Conservation (phyloP, 2,329 filamentous ascomycete species). For the Monosporascus sp. region DNA sequence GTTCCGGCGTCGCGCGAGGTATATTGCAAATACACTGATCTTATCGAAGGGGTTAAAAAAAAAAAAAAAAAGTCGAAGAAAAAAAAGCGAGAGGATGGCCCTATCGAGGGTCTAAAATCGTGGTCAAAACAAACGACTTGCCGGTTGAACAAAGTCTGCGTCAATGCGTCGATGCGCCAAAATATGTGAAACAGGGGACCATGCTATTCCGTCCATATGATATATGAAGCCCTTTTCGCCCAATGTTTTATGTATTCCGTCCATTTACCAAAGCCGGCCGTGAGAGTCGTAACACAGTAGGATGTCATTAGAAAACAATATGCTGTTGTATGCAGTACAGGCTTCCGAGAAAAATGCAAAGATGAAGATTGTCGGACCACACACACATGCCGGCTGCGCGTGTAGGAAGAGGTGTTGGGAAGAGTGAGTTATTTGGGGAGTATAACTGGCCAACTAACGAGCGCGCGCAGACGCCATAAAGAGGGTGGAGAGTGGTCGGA, state of each 20-base stretch:
- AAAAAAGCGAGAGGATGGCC: neutral
- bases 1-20: neutral
- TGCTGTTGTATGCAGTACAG: neutral
- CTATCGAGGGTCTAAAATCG: neutral
- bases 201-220: neutral
- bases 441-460: neutral
- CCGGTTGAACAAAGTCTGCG: too few species aligned
- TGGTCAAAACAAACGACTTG: neutral
- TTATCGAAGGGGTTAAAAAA: neutral
- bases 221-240: neutral
- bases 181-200: neutral
- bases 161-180: neutral
- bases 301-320: neutral
- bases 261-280: neutral
- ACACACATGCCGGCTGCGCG: neutral
- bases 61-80: neutral
- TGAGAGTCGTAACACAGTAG: neutral
- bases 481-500: neutral
- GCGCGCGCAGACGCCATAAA: neutral
- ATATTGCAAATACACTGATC: neutral
- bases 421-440: neutral
- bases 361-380: neutral
- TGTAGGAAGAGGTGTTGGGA: neutral
- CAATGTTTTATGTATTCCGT: neutral
- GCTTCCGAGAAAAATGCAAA: constrained; percentile 5